phyloP scores from a whole-genome alignment of 2,329 filamentous ascomycete species.

The Lizonia empirigonia region DNA sequence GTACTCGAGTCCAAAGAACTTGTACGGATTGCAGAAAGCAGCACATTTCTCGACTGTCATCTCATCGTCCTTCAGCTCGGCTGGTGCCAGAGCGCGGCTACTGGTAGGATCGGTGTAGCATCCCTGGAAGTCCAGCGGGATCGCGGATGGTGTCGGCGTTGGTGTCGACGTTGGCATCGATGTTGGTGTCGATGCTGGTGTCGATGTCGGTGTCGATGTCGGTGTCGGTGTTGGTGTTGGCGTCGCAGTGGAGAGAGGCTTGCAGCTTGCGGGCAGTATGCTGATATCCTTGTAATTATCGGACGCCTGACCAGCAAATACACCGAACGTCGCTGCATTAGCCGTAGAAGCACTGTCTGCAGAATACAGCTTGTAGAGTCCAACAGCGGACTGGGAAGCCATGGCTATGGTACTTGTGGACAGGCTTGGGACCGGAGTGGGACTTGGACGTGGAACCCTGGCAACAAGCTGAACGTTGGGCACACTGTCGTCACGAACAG shows the following conservation, averaged over 20 bases:
- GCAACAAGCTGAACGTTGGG: slow-evolving; percentile 29
- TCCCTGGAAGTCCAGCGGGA: slow-evolving; percentile 26
- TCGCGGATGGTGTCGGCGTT: slow-evolving; percentile 13
- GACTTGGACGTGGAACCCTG: slow-evolving; percentile 29
- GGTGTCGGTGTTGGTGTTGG: neutral
- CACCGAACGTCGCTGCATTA: slow-evolving; percentile 26
- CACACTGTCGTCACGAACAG: slow-evolving; percentile 24
- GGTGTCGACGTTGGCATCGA: neutral
- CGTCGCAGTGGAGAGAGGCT: slow-evolving; percentile 15
- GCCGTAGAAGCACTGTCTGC: slow-evolving; percentile 24
- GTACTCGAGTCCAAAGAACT: slow-evolving; percentile 34
- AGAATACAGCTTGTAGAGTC: slow-evolving; percentile 35
- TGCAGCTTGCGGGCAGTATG: slow-evolving; percentile 23
- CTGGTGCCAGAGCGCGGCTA: slow-evolving; percentile 23
- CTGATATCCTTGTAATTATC: slow-evolving; percentile 29
- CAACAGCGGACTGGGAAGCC: slow-evolving; percentile 31
- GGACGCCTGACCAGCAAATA: slow-evolving; percentile 24
- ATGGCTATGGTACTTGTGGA: slow-evolving; percentile 31
- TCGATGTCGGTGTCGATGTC: neutral
- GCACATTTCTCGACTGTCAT: slow-evolving; percentile 34
- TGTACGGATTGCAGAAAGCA: slow-evolving; percentile 25
- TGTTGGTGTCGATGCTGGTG: slow-evolving; percentile 7
- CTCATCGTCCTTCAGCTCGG: slow-evolving; percentile 13
- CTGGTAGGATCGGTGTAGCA: slow-evolving; percentile 28
- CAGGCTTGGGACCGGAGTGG: slow-evolving; percentile 31